Evolutionary conservation across 225 moss, liverwort and hornwort species (phyloP).

Genomic region (Asterella californica): DNA sequence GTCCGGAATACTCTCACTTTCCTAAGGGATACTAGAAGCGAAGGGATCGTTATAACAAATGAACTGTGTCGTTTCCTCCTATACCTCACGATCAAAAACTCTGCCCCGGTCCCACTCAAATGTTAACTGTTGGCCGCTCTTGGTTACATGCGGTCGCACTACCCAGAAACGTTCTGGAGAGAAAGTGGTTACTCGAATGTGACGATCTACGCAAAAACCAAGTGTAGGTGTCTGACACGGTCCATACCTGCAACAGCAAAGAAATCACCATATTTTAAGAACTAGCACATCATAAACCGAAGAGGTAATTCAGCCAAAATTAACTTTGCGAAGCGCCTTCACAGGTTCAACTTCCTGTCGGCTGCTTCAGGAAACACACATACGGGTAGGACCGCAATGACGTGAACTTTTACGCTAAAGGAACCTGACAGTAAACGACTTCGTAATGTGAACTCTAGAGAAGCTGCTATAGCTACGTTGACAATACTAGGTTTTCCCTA

Average conservation of each 20-base stretch:
- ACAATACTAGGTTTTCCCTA: neutral
- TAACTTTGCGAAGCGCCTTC: neutral
- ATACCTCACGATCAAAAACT: constrained; percentile 91
- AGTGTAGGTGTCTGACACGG: constrained; percentile 99
- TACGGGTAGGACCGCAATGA: neutral
- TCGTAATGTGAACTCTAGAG: neutral
- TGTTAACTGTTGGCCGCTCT: constrained; percentile 79
- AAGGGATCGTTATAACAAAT: neutral
- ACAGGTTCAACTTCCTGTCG: neutral
- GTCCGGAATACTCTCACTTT: neutral
- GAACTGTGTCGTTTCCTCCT: neutral
- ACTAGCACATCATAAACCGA: neutral
- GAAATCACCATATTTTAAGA: neutral
- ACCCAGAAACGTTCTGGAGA: constrained; percentile 94
- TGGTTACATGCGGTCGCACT: constrained; percentile 75
- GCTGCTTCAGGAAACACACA: neutral
- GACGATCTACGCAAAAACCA: constrained; percentile 97
- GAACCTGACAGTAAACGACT: neutral
- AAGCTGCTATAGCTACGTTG: neutral
- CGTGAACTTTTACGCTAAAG: neutral
- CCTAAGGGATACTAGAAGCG: neutral
- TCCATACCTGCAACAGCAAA: constrained; percentile 62
- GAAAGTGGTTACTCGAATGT: constrained; percentile 88
- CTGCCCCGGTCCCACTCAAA: constrained; percentile 95
- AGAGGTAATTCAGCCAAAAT: neutral